Evolutionary conservation across 2,329 filamentous ascomycete species (phyloP), one percentile per base, ranked within the genome.

Genomic region (Penicillium palitans): DNA sequence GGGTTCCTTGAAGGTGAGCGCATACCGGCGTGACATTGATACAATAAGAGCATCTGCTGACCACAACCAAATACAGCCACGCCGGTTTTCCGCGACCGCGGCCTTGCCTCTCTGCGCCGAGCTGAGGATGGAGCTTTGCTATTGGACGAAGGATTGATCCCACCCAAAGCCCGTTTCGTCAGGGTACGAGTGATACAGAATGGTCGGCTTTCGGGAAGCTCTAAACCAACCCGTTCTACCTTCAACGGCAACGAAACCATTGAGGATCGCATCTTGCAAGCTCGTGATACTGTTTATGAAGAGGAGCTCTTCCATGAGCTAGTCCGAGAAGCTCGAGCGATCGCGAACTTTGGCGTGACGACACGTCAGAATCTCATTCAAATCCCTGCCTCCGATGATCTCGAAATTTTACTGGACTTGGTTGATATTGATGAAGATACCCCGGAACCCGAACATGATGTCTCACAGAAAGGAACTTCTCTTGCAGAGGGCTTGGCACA

Each of bases 281-380:
- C 72, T 15, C 83, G 84, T 4, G 78, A 80, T 42, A 81, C 83
- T 2, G 76, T 85, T 6, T 79, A 80, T 27, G 81, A 85, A 37
- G 83, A 88, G 2, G 95, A 99, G 71, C 78, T 99, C 2, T 97
- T 92, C 83, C 87, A 96, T 66, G 95, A 99, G 75, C 81, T 98
- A 59, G 87, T 88, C 52, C 84, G 91, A 19, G 95, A 99, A 75
- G 87, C 90, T 0, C 88, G 92, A 17, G 82, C 83, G 0, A 79
- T 96, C 24, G 82, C 88, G 3, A 86, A 87, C 12, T 87, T 90
- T 60, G 85, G 88, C 10, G 87, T 97, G 13, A 83, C 82, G 27
- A 83, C 87, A 15, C 81, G 85, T 37, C 85, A 83, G 15, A 78
- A 84, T 27, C 76, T 80, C 3, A 80, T 91, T 42, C 79, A 80